Conservation (phyloP, 2,329 filamentous ascomycete genomes). For the Pestalotiopsis sp. region DNA sequence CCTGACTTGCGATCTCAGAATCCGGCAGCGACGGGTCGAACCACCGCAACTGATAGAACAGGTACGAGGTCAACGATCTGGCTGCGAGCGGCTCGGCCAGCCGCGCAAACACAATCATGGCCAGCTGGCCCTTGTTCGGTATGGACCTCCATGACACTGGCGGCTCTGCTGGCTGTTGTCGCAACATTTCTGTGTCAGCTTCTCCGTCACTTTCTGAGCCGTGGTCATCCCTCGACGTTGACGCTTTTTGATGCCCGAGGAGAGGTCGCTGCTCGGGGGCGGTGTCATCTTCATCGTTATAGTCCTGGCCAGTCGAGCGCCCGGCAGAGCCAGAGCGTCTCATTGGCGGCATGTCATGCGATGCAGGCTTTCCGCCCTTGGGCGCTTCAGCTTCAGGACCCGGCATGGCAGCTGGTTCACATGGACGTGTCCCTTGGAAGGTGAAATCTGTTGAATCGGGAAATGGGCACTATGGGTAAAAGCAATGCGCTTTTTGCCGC, state of each 20-base stretch:
- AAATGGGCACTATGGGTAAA: background rate
- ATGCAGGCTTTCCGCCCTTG: background rate
- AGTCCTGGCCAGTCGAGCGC: background rate
- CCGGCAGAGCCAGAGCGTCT: background rate
- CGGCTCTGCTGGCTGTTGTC: background rate
- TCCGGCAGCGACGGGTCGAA: conserved; percentile 1
- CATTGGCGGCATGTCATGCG: background rate
- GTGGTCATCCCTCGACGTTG: background rate
- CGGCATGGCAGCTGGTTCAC: background rate
- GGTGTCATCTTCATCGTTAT: background rate
- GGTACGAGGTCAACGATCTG: conserved; percentile 1
- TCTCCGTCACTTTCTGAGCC: background rate
- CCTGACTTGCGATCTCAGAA: conserved; percentile 58
- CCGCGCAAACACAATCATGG: conserved; percentile 7
- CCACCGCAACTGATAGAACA: conserved; percentile 6
- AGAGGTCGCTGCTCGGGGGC: background rate
- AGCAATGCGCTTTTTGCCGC: background rate
- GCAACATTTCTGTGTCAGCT: background rate
- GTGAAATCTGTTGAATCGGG: background rate
- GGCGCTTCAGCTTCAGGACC: background rate
- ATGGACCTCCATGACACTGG: conserved; percentile 16
- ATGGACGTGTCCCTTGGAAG: background rate
- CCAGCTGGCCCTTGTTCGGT: conserved; percentile 10
- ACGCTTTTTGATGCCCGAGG: background rate
- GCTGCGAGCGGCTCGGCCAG: background rate